Base-by-base conservation (phyloP, 2,329 filamentous ascomycete species). In the Trichoderma sp. region DNA sequence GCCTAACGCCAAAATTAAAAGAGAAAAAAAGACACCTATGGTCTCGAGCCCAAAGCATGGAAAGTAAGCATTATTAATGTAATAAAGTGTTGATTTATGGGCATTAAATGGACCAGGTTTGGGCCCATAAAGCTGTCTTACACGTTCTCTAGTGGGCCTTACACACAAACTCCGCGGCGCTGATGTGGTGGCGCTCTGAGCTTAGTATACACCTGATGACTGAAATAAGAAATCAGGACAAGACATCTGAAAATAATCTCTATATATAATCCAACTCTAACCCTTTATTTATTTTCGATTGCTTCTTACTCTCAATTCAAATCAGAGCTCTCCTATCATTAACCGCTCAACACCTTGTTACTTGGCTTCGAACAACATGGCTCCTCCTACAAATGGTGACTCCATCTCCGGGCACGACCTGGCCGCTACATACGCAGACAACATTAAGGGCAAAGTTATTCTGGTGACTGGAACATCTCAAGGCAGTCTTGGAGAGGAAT, bases 401-500 rank as follows among this genome's bases (percentile, higher is more conserved):
- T 49, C n/a, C 47, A 24, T 49, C n/a, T 49, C 47, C 2, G 47
- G 47, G 21, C 47, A 49, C 47, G 47, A 24, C 5, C 4, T 49
- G 47, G 47, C n/a, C 2, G n/a, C n/a, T 13, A 49, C 47, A 24
- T 49, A 49, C 21, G n/a, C n/a, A 49, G 47, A 49, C 24, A 21
- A 24, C 21, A 49, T 49, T 6, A 49, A 49, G 5, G 47, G 21
- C 47, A 49, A 24, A 24, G 1, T 49, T 24, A 49, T 49, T 4
- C 21, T 49, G 1, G 47, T 49, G n/a, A 49, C 47, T 49, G 47
- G 47, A 24, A 49, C 47, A 24, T 49, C 47, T 24, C 47, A 49
- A 13, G n/a, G n/a, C 11, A 49, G 47, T 16, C 47, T 49, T 13
- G 47, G 47, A 24, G 47, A 49, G 68, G 70, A 57, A 57, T 33